These are phyloP conservation scores for Mycothermus thermophilus DNA, from an alignment of 495 filamentous ascomycete species.

Conservation along the genomic window DNA sequence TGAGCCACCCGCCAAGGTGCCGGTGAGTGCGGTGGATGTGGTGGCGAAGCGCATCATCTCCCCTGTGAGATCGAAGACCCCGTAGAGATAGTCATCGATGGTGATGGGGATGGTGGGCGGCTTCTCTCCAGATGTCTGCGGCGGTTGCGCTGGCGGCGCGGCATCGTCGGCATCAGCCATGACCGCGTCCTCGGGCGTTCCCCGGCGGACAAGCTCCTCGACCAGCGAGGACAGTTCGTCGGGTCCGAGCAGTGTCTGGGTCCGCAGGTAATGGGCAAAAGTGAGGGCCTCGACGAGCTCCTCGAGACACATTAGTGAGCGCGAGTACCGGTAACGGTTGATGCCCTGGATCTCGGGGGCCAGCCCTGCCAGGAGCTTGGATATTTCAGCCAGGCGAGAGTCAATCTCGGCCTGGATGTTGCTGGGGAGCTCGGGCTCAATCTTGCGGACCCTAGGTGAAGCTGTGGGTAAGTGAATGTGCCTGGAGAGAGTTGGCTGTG, in stretches of 20 bases:
- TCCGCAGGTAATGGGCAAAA: slow-evolving; percentile 76
- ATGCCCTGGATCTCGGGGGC: slow-evolving; percentile 58
- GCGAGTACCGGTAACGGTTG: slow-evolving; percentile 75
- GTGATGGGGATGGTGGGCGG: slow-evolving; percentile 46
- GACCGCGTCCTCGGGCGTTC: slow-evolving; percentile 13
- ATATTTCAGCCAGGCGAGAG: slow-evolving; percentile 50
- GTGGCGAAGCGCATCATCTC: slow-evolving; percentile 96
- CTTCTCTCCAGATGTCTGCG: not conserved
- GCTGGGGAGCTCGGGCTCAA: slow-evolving; percentile 48
- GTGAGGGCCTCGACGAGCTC: slow-evolving; percentile 79
- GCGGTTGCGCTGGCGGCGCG: slow-evolving; percentile 2
- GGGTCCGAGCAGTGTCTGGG: slow-evolving; percentile 57
- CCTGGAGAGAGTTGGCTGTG: slow-evolving; percentile 30
- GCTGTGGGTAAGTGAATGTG: slow-evolving; percentile 3
- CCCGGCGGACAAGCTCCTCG: slow-evolving; percentile 15
- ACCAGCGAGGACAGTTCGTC: slow-evolving; percentile 41
- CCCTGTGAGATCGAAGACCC: slow-evolving; percentile 81
- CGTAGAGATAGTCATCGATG: slow-evolving; percentile 76
- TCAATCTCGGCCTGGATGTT: slow-evolving; percentile 51
- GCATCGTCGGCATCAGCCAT: slow-evolving; percentile 12
- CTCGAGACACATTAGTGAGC: slow-evolving; percentile 75
- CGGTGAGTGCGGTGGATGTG: slow-evolving; percentile 55
- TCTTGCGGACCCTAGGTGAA: slow-evolving; percentile 39
- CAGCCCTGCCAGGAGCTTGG: slow-evolving; percentile 49
- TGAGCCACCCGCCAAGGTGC: slow-evolving; percentile 32